A percentile compares a stretch with the other conserved stretches of the same genome.
phyloP scores from a whole-genome alignment of 345 rosid species.

The Syzygium oleosum region DNA sequence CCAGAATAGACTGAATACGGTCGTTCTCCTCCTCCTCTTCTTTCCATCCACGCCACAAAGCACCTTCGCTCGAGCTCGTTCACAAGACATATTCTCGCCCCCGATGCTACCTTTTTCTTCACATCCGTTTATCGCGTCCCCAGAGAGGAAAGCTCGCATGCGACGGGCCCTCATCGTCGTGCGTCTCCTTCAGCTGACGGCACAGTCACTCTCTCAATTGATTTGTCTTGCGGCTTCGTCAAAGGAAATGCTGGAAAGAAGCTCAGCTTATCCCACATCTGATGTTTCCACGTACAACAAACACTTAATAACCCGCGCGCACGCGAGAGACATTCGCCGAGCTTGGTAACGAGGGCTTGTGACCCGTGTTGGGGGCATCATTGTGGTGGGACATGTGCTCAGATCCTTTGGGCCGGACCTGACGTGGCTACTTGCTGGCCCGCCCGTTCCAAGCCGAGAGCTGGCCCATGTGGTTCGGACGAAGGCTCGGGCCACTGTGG shows the following conservation, averaged over 20 bases:
- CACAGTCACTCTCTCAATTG: not conserved
- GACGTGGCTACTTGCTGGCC: not conserved
- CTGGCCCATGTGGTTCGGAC: not conserved
- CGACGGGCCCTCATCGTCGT: not conserved
- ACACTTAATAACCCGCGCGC: rapidly evolving
- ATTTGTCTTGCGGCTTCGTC: not conserved
- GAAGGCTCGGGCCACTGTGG: not conserved
- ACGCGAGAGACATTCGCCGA: not conserved
- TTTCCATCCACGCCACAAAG: not conserved
- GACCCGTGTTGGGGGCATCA: slow-evolving; percentile 11
- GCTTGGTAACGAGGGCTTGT: slow-evolving; percentile 12
- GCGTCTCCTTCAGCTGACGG: not conserved
- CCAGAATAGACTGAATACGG: not conserved
- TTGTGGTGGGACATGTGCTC: not conserved
- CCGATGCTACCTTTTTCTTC: not conserved
- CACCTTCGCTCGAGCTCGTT: not conserved
- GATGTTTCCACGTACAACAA: rapidly evolving
- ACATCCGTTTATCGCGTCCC: not conserved
- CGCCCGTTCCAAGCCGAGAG: slow-evolving; percentile 34
- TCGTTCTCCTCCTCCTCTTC: not conserved
- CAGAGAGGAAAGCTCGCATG: not conserved
- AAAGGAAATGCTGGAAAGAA: not conserved
- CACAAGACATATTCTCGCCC: not conserved
- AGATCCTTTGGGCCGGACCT: not conserved
- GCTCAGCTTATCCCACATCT: not conserved